Evolutionary conservation across 371 early-diverging fungal species (phyloP), one percentile per base, ranked within the genome.

Genomic region (Rhizopus sp.): DNA sequence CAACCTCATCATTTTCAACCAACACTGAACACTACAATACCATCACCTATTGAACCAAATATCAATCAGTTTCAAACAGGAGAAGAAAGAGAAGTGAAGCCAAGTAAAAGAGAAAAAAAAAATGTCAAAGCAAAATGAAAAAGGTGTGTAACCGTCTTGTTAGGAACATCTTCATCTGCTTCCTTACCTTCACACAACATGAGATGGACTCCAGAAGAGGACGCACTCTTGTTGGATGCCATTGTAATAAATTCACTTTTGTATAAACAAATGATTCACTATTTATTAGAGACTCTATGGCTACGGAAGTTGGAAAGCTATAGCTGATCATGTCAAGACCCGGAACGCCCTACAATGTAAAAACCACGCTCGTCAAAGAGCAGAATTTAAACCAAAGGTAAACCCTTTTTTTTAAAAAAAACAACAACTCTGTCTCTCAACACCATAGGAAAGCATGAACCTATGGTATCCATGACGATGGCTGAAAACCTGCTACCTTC

Each of bases 301-400:
- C 0, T 78, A 77, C 48, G 88, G 87, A 7, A 78, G 81, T 38
- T 88, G 89, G 89, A 81, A 81, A 37, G 57, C 62, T 3, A 81
- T 90, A 34, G 70, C 87, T 0, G 67, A 72, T 6, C 57, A 74
- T 30, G 71, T 90, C 23, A 70, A 75, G 17, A 85, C 86, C 1
- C 64, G 88, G n/a, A 87, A 80, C 31, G 66, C 86, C 10, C 53
- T 85, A 5, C 90, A 90, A 63, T 83, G 85, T 56, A 85, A 85
- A 58, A 84, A 32, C 80, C 87, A 60, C 62, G 81, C 56, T 49
- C 68, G n/a, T 60, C 74, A 42, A 74, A 72, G 10, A 42, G 23
- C 23, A 23, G 23, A 23, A 2, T 23, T 23, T 23, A 23, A 23
- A 23, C 23, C 23, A 23, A 23, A 23, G 23, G 23, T 23, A 23